Conservation (phyloP, 495 filamentous ascomycete genomes). For the Penicillium alfredii region DNA sequence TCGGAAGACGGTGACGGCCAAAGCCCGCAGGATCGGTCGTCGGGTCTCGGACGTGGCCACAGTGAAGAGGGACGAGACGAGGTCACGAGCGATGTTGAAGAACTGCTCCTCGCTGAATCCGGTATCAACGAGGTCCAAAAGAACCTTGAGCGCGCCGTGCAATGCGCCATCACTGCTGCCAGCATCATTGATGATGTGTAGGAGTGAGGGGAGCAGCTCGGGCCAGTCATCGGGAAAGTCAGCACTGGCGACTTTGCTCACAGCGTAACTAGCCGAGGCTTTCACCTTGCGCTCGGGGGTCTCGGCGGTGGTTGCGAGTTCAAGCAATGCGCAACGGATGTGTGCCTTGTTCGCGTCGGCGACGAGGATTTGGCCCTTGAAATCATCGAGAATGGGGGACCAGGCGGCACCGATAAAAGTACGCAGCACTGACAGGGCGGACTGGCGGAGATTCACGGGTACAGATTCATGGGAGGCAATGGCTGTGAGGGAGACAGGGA, state of each 20-base stretch:
- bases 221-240: constrained; percentile 97
- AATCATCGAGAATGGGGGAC: constrained; percentile 62
- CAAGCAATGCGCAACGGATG: constrained; percentile 62
- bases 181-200: constrained; percentile 63
- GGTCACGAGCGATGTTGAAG: constrained; percentile 75
- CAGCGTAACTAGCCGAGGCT: constrained; percentile 77
- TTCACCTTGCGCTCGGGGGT: constrained; percentile 76
- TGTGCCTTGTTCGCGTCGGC: constrained; percentile 65
- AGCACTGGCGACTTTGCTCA: constrained; percentile 88
- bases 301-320: constrained; percentile 67
- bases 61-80: constrained; percentile 75
- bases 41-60: constrained; percentile 70
- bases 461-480: constrained; percentile 70
- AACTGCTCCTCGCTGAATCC: constrained; percentile 91
- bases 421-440: constrained; percentile 73
- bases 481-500: constrained; percentile 68
- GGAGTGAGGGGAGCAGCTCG: constrained; percentile 69
- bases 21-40: constrained; percentile 66
- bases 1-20: constrained; percentile 84
- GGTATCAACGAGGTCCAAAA: constrained; percentile 88
- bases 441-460: constrained; percentile 68
- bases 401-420: constrained; percentile 76
- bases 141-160: constrained; percentile 80
- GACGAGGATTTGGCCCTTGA: constrained; percentile 54
- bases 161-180: constrained; percentile 67